Base-by-base conservation (phyloP, 164 flowering plant species). In the Kingdonia uniflora region DNA sequence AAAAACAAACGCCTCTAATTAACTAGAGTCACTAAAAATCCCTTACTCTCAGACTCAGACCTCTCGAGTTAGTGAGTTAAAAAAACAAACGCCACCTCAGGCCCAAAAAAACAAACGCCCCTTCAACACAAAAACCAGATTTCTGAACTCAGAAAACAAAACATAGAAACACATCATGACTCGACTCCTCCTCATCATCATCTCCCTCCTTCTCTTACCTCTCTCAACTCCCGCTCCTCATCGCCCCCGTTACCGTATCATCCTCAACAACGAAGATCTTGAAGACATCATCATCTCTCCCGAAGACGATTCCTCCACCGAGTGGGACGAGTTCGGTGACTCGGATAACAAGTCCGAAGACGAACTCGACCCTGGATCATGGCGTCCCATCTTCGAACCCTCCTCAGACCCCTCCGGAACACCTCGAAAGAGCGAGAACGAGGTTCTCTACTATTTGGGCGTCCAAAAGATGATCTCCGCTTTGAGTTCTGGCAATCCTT, bases 281-380 rank as follows among this genome's bases (percentile, higher is more conserved):
- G 74, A 67, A 21, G 80, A 71, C 54, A 45, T 69, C 51, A 1
- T 1, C 17, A 44, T 12, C 14, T 11, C 51, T 3, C 26, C 26
- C 51, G 14, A 20, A 23, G 1, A 47, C 22, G 17, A 55, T 35
- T 52, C 60, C 19, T 16, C 59, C 51, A 20, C 79, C 57, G 85
- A 81, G 21, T 81, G 90, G 78, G 92, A 89, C 57, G 87, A 88
- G 26, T 82, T 94, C 71, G 73, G 73, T 20, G 89, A 85, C 54
- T 65, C 85, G 51, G 80, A 75, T 7, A 37, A 67, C 26, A 68
- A 59, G 55, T 65, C 90, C 49, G 91, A 86, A 6, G 76, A 74
- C 46, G 80, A 82, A 49, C 81, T 94, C 52, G 96, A 94, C 56
- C 97, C 97, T 0, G 97, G 99, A 10, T 81, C 96, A 7, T 89